Evolutionary conservation across 805 yeast genomes (phyloP).

Genomic region (Citeromyces nyonsensis): DNA sequence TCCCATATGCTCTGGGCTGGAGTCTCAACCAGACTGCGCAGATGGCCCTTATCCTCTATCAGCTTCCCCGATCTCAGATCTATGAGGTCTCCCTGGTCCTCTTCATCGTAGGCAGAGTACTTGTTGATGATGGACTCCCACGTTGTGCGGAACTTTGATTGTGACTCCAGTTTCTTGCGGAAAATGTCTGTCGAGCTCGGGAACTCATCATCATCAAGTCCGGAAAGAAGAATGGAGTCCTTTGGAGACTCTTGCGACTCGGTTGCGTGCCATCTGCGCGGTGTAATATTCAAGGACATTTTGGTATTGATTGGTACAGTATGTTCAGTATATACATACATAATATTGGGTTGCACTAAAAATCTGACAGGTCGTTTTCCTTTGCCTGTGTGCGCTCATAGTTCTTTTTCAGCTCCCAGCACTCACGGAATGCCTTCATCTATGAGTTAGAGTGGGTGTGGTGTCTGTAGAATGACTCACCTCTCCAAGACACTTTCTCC

Average conservation of each 20-base stretch:
- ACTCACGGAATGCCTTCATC: constrained; percentile 24
- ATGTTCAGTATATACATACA: too few relatives aligned
- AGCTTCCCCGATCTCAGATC: constrained; percentile 2
- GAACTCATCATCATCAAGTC: too few relatives aligned
- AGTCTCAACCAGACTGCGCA: background rate
- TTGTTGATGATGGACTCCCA: constrained; percentile 41
- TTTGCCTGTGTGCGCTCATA: constrained; percentile 20
- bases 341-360: constrained; percentile 5
- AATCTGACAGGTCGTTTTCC: constrained; percentile 13
- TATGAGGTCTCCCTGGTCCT: constrained; percentile 28
- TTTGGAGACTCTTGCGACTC: too few relatives aligned
- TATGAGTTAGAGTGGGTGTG: constrained; percentile 3
- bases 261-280: too few relatives aligned
- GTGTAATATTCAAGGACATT: too few relatives aligned
- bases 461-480: constrained; percentile 17
- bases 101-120: constrained; percentile 29
- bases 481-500: constrained; percentile 61
- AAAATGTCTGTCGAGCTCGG: too few relatives aligned
- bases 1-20: background rate
- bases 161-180: too few relatives aligned
- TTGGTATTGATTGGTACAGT: too few relatives aligned
- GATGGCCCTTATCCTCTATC: constrained; percentile 3
- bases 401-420: constrained; percentile 24
- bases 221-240: too few relatives aligned
- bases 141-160: background rate